Conservation (phyloP, 305 asterid species). For the Withania somnifera region DNA sequence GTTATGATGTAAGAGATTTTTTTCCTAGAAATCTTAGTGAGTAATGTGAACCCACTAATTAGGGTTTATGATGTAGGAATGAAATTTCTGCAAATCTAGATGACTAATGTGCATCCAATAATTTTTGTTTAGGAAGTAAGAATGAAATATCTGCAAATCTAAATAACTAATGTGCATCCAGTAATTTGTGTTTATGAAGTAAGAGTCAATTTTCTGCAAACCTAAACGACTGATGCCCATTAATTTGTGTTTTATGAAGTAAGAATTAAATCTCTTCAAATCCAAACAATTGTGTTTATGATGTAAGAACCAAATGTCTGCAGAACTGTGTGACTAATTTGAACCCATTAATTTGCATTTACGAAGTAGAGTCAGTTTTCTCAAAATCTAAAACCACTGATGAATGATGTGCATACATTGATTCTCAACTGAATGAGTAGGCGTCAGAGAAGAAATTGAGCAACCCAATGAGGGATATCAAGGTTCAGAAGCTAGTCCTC, state of each 20-base stretch:
- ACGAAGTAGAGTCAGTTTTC: not conserved
- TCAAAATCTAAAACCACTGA: not conserved
- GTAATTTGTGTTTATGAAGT: not conserved
- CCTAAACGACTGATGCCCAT: too few relatives aligned
- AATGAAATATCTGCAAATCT: too few relatives aligned
- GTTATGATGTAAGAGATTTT: not conserved
- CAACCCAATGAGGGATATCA: slow-evolving; percentile 83
- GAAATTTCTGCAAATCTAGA: not conserved
- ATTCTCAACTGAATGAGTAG: slow-evolving; percentile 7
- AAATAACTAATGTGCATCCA: not conserved
- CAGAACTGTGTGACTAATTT: too few relatives aligned
- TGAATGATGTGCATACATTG: not conserved
- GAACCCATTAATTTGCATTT: too few relatives aligned
- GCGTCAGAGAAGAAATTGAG: slow-evolving; percentile 66
- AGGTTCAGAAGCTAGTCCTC: slow-evolving; percentile 80
- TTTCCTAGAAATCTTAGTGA: not conserved
- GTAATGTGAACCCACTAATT: not conserved
- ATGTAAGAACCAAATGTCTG: not conserved
- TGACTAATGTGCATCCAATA: not conserved
- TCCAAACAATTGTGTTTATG: not conserved
- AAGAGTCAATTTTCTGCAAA: not conserved
- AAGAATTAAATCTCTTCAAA: not conserved
- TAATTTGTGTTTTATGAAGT: not conserved
- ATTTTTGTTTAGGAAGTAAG: too few relatives aligned
- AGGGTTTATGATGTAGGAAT: not conserved